Conservation (phyloP, 768 basidiomycete species). For the Leccinellum albellum region DNA sequence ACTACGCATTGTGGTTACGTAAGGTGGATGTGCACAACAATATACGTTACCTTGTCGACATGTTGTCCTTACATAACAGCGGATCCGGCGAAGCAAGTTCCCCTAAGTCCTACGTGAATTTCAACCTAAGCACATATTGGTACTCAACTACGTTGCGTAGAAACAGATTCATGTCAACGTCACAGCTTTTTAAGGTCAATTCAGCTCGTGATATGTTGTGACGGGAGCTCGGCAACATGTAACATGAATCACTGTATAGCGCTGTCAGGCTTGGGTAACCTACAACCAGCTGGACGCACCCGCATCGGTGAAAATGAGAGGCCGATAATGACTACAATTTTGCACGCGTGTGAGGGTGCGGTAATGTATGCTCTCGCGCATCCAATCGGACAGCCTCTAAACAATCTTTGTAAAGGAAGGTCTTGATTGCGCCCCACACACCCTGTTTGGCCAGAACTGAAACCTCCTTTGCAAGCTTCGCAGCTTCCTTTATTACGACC, state of each 20-base stretch:
- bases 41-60: constrained; percentile 23
- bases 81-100: constrained; percentile 7
- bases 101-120: constrained; percentile 1
- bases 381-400: constrained; percentile 38
- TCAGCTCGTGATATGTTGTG: constrained; percentile 8
- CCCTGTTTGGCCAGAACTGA: constrained; percentile 51
- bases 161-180: constrained; percentile 4
- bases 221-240: background rate
- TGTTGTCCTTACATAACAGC: background rate
- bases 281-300: constrained; percentile 5
- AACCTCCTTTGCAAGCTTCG: constrained; percentile 54
- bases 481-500: constrained; percentile 58
- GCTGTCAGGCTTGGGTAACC: constrained; percentile 1
- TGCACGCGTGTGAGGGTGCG: constrained; percentile 2
- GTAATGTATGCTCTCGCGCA: constrained; percentile 9
- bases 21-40: constrained; percentile 7
- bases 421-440: constrained; percentile 74
- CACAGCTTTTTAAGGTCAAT: background rate
- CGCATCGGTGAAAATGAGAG: too few relatives aligned
- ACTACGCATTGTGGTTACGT: constrained; percentile 8
- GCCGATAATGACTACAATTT: constrained; percentile 15
- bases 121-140: background rate
- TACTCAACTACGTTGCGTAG: constrained; percentile 9
- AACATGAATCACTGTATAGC: background rate
- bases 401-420: constrained; percentile 53